Conservation (phyloP, 352 stramenopile species). For the Phytophthora cajani region DNA sequence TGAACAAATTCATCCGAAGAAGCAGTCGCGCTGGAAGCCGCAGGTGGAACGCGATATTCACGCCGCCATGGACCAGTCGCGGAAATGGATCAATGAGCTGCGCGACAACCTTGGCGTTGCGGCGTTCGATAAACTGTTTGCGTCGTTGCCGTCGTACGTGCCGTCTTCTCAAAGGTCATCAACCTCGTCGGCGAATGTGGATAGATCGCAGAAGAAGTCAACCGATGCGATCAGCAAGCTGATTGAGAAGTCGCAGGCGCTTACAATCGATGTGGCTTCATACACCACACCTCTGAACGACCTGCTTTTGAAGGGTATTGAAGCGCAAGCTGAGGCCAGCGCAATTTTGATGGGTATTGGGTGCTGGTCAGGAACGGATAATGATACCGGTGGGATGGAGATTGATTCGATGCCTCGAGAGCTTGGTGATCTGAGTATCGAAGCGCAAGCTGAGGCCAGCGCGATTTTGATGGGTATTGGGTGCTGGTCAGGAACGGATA, state of each 20-base stretch:
- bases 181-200: conserved; percentile 19
- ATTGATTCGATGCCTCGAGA: conserved; percentile 38
- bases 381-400: conserved; percentile 16
- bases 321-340: conserved; percentile 55
- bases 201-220: conserved; percentile 67
- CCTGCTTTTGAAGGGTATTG: conserved; percentile 54
- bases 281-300: conserved; percentile 70
- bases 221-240: conserved; percentile 72
- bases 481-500: conserved; percentile 27
- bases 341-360: conserved; percentile 69
- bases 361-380: conserved; percentile 27
- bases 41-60: conserved; percentile 85
- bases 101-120: conserved; percentile 67
- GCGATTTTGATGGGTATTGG: conserved; percentile 69
- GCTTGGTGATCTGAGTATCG: conserved; percentile 51
- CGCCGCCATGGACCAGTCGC: conserved; percentile 64
- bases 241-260: conserved; percentile 65
- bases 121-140: conserved; percentile 74
- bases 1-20: conserved; percentile 73
- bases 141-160: conserved; percentile 37
- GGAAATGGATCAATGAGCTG: conserved; percentile 80
- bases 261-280: conserved; percentile 69
- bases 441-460: conserved; percentile 55
- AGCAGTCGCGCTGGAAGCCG: conserved; percentile 84
- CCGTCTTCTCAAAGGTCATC: conserved; percentile 32